Percentiles rank a stretch among this genome's conserved stretches.
phyloP scores from a whole-genome alignment of 176 grass and related monocot species.

The bread wheat (Triticum aestivum) region IWGSC_CS_RefSeq_v2.1 NC_057810.1:227466027-227466526 shows the following conservation, averaged over 20 bases:
- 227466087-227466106: neutral
- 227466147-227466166: neutral
- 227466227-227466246: neutral
- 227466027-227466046: neutral
- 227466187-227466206: neutral
- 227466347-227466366: neutral
- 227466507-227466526: neutral
- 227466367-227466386: too few species aligned
- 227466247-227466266: constrained; percentile 18
- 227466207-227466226: neutral
- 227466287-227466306: neutral
- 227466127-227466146: neutral
- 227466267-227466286: neutral
- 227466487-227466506: neutral
- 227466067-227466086: neutral
- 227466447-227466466: neutral
- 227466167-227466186: neutral
- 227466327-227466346: neutral
- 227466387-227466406: neutral
- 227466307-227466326: neutral
- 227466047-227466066: neutral
- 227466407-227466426: too few species aligned
- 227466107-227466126: neutral
- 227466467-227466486: neutral
- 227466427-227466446: neutral